phyloP scores from a whole-genome alignment of 2,329 filamentous ascomycete species.

The Aspergillus tamarii region DNA sequence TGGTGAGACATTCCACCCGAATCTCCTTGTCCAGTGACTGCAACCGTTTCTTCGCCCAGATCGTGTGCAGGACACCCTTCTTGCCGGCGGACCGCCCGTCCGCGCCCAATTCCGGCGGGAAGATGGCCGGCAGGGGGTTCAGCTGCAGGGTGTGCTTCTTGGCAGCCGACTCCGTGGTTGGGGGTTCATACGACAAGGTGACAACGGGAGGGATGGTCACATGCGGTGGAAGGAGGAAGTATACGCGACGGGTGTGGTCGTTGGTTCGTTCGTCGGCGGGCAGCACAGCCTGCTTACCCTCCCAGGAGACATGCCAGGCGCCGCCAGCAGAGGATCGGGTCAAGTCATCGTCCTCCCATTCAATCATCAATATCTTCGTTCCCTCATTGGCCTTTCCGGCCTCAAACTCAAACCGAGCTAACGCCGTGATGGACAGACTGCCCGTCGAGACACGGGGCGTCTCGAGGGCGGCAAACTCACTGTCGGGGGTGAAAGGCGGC shows the following conservation, averaged over 20 bases:
- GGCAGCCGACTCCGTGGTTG: background rate
- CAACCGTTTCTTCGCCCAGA: conserved; percentile 85
- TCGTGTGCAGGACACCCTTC: conserved; percentile 82
- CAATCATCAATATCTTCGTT: conserved; percentile 90
- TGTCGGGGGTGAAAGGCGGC: conserved; percentile 35
- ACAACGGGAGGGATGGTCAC: conserved; percentile 73
- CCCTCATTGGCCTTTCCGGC: conserved; percentile 75
- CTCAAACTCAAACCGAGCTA: conserved; percentile 87
- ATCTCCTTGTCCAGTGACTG: conserved; percentile 78
- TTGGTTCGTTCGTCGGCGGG: conserved; percentile 63
- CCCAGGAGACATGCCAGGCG: conserved; percentile 80
- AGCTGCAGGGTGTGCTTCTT: conserved; percentile 57
- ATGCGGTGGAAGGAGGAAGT: conserved; percentile 78
- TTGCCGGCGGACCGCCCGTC: conserved; percentile 69
- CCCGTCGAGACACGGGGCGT: conserved; percentile 31
- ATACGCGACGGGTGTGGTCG: conserved; percentile 65
- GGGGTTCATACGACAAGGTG: conserved; percentile 60
- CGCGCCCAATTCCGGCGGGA: conserved; percentile 72
- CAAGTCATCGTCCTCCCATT: conserved; percentile 73
- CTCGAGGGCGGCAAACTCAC: conserved; percentile 35
- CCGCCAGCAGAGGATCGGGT: conserved; percentile 43
- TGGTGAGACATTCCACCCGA: conserved; percentile 69
- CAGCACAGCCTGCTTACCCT: conserved; percentile 74
- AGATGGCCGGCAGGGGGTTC: conserved; percentile 85
- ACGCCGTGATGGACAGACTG: conserved; percentile 56